A percentile compares a stretch with the other conserved stretches of the same genome.
Conservation (phyloP, 2,329 filamentous ascomycete species). For the Dactylellina sp. region DNA sequence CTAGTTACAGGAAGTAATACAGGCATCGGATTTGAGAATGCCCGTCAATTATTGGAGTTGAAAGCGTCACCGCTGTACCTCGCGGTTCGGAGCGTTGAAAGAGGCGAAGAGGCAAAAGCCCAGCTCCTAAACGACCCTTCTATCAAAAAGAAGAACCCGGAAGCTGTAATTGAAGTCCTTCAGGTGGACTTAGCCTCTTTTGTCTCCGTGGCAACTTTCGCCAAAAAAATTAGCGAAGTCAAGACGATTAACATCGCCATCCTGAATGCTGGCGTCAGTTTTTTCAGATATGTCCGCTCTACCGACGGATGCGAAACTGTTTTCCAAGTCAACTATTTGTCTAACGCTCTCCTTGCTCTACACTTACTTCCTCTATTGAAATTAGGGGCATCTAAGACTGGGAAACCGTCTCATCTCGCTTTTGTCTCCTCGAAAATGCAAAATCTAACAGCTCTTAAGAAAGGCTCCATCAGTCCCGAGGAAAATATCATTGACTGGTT, state of each 20-base stretch:
- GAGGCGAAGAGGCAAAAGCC: slow-evolving; percentile 56
- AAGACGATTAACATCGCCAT: slow-evolving; percentile 59
- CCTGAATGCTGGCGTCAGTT: slow-evolving; percentile 59
- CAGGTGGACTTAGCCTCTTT: slow-evolving; percentile 58
- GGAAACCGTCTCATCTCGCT: slow-evolving; percentile 61
- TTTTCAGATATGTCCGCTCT: slow-evolving; percentile 41
- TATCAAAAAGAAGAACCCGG: slow-evolving; percentile 33
- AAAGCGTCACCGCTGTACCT: slow-evolving; percentile 59
- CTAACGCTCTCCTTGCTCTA: slow-evolving; percentile 69
- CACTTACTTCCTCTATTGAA: slow-evolving; percentile 67
- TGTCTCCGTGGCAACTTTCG: slow-evolving; percentile 59
- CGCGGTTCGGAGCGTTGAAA: slow-evolving; percentile 59
- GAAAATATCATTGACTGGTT: slow-evolving; percentile 46
- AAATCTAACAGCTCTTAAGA: slow-evolving; percentile 58
- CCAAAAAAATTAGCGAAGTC: slow-evolving; percentile 54
- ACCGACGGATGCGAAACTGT: slow-evolving; percentile 67
- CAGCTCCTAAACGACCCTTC: slow-evolving; percentile 14
- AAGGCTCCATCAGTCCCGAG: slow-evolving; percentile 10
- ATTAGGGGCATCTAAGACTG: slow-evolving; percentile 62
- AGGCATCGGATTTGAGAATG: slow-evolving; percentile 60
- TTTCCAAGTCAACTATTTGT: slow-evolving; percentile 71
- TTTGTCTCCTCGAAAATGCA: slow-evolving; percentile 64
- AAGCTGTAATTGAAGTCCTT: slow-evolving; percentile 55
- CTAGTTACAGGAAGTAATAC: slow-evolving; percentile 61
- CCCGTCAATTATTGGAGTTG: slow-evolving; percentile 59